A percentile compares a stretch with the other conserved stretches of the same genome.
phyloP scores from a whole-genome alignment of 176 grass and related monocot species.

The Typha latifolia region DNA sequence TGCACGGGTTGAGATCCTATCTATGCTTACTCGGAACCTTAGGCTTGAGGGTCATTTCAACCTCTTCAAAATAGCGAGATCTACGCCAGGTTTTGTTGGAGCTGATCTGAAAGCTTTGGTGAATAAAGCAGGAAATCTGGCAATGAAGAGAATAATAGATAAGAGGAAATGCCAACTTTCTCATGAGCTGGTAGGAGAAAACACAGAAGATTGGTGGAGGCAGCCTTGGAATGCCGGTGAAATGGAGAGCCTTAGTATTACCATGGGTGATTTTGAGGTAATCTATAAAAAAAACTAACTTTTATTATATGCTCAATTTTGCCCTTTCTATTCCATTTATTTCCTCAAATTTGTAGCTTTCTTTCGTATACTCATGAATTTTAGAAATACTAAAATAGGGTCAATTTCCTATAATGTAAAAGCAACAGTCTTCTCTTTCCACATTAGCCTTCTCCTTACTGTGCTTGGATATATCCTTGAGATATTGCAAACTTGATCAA shows the following conservation, averaged over 20 bases:
- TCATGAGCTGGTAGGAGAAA: conserved; percentile 10
- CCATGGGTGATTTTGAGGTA: conserved; percentile 83
- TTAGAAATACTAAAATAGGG: neutral
- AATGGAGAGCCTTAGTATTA: conserved; percentile 64
- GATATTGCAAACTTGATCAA: neutral
- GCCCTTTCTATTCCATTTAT: neutral
- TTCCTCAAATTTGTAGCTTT: neutral
- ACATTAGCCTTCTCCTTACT: neutral
- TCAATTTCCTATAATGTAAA: neutral
- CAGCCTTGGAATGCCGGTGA: conserved; percentile 61
- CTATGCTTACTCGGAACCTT: conserved; percentile 57
- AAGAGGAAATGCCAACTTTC: conserved; percentile 37
- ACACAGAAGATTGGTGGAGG: conserved; percentile 70
- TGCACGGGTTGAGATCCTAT: conserved; percentile 66
- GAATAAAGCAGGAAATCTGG: conserved; percentile 89
- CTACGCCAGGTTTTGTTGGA: conserved; percentile 93
- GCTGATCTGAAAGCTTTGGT: conserved; percentile 76
- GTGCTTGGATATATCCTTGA: neutral
- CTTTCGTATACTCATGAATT: neutral
- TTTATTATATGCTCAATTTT: neutral
- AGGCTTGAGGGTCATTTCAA: conserved; percentile 69
- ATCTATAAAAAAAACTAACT: neutral
- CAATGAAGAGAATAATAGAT: conserved; percentile 89
- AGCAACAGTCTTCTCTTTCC: neutral
- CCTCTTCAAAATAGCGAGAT: conserved; percentile 76